Base-by-base conservation (phyloP, 1,284 basidiomycete species). In the Ganoderma lucidum region DNA sequence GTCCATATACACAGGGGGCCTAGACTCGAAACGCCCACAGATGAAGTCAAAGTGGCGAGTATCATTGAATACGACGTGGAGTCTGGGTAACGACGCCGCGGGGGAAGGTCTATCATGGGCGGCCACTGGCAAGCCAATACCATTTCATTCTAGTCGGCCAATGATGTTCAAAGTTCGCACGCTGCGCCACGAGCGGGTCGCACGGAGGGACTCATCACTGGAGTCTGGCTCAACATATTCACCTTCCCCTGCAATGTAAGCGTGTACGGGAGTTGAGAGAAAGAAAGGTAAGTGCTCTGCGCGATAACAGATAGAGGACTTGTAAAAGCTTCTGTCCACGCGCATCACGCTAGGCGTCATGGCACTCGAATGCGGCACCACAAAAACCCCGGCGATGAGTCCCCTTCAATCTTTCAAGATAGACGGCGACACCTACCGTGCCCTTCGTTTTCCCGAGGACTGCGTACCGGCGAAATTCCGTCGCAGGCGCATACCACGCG, bases 141-240 rank as follows among this genome's bases (percentile, higher is more conserved):
- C 14, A n/a, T n/a, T n/a, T n/a, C n/a, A n/a, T n/a, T n/a, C n/a
- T n/a, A n/a, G n/a, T n/a, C n/a, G n/a, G n/a, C n/a, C n/a, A n/a
- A 56, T 56, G 53, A 12, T 19, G 30, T 30, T 56, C 30, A 35
- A 12, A 14, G 14, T 56, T 56, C 53, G 30, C 53, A 56, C 53
- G 53, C 30, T 32, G 53, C 53, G 53, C 53, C 53, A 56, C 53
- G 53, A 56, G 30, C 19, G 48, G 48, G 48, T 23, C n/a, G 48
- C 9, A 12, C 9, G 48, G 32, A 56, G 14, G 48, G n/a, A n/a
- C n/a, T n/a, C n/a, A n/a, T n/a, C n/a, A n/a, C n/a, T n/a, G n/a
- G n/a, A n/a, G n/a, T n/a, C n/a, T n/a, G 23, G 14, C 28, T 32
- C 15, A 19, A 2, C 30, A 32, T 56, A 6, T 15, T 35, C 23